A percentile compares a stretch with the other conserved stretches of the same genome.
Evolutionary conservation across 2,329 filamentous ascomycete species (phyloP).

Genomic region (Hypoxylon sp.): DNA sequence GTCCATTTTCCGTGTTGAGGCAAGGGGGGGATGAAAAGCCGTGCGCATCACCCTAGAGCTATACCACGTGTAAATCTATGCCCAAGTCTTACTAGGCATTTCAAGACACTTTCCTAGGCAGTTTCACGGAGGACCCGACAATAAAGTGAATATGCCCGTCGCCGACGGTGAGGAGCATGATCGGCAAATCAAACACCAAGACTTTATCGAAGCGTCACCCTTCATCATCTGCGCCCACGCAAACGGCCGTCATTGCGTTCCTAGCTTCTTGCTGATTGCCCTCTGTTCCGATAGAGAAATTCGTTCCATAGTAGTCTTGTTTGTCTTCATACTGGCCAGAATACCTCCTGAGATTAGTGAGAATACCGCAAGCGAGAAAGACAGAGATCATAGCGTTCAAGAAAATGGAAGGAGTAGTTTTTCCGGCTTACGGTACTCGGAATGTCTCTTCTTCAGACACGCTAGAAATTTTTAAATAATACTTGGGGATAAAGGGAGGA

Average conservation of each 20-base stretch:
- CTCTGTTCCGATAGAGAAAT: background rate
- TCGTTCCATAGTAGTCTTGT: background rate
- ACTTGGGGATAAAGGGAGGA: too few species aligned
- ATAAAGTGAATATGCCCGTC: too few species aligned
- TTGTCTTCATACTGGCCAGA: background rate
- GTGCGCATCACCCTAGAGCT: background rate
- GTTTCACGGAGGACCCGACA: background rate
- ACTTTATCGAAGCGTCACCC: background rate
- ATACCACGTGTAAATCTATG: background rate
- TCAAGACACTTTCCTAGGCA: background rate
- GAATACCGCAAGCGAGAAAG: too few species aligned
- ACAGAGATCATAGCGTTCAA: too few species aligned
- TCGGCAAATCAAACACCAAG: too few species aligned
- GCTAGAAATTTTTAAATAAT: too few species aligned
- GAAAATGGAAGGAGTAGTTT: too few species aligned
- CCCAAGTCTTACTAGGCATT: background rate
- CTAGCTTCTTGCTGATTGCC: background rate
- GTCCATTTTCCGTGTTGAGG: background rate
- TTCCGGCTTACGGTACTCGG: too few species aligned
- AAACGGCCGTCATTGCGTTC: background rate
- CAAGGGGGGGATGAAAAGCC: background rate
- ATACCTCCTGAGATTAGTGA: too few species aligned
- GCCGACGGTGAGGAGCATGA: background rate
- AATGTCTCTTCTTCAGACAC: too few species aligned
- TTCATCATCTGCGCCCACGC: background rate